Percentiles rank a stretch among this genome's conserved stretches.
phyloP scores from a whole-genome alignment of 2,329 filamentous ascomycete species.

The Colletotrichum gigasporum region DNA sequence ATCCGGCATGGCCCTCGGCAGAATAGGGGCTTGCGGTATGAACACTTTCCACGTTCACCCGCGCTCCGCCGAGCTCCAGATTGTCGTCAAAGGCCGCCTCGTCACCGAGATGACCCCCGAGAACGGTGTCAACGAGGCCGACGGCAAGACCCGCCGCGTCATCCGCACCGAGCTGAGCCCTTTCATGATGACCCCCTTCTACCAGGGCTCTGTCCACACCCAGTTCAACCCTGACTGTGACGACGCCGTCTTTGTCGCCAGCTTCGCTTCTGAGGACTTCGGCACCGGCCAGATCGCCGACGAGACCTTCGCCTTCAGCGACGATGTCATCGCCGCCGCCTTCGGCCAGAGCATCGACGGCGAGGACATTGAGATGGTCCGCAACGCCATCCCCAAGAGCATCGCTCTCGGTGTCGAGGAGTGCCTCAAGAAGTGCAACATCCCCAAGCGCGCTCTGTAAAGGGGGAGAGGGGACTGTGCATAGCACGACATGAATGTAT shows the following conservation, averaged over 20 bases:
- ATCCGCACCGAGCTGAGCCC: slow-evolving; percentile 47
- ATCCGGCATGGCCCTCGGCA: slow-evolving; percentile 60
- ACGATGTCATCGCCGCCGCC: slow-evolving; percentile 55
- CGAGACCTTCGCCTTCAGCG: slow-evolving; percentile 57
- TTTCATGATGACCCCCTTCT: slow-evolving; percentile 63
- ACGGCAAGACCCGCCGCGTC: slow-evolving; percentile 40
- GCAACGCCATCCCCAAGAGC: slow-evolving; percentile 53
- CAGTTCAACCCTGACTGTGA: slow-evolving; percentile 66
- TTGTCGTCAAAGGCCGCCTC: slow-evolving; percentile 58
- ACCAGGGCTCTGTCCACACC: slow-evolving; percentile 62
- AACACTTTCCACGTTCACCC: slow-evolving; percentile 67
- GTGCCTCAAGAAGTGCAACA: slow-evolving; percentile 59
- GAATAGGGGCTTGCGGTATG: slow-evolving; percentile 62
- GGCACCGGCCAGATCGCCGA: slow-evolving; percentile 61
- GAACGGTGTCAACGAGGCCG: slow-evolving; percentile 56
- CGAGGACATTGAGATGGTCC: slow-evolving; percentile 56
- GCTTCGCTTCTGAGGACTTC: slow-evolving; percentile 60
- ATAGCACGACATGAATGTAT: neutral
- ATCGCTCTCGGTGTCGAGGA: slow-evolving; percentile 60
- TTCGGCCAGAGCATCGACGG: slow-evolving; percentile 57
- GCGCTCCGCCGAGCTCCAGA: slow-evolving; percentile 61
- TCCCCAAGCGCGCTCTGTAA: slow-evolving; percentile 36
- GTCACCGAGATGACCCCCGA: slow-evolving; percentile 63
- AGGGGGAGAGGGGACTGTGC: neutral
- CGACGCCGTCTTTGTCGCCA: slow-evolving; percentile 58